Conservation (phyloP, 768 basidiomycete species). For the Boletus speciosus region DNA sequence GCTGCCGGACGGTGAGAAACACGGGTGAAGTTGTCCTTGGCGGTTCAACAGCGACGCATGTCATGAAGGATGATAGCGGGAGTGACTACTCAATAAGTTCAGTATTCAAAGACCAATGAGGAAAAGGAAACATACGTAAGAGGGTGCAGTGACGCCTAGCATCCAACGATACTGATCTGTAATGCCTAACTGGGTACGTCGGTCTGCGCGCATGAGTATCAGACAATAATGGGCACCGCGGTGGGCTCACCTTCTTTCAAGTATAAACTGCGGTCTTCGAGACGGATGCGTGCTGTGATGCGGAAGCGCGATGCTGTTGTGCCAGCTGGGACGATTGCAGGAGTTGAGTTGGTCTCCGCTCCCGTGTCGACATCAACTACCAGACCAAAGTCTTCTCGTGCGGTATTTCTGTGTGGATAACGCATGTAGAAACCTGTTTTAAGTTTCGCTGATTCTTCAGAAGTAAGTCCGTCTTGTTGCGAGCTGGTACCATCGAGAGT, state of each 20-base stretch:
- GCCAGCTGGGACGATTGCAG: constrained; percentile 10
- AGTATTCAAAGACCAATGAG: neutral
- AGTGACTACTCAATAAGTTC: constrained; percentile 21
- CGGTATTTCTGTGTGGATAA: constrained; percentile 40
- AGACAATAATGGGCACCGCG: neutral
- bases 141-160: constrained; percentile 41
- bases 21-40: constrained; percentile 31
- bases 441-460: neutral
- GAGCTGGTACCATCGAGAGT: constrained; percentile 7
- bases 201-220: constrained; percentile 29
- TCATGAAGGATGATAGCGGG: constrained; percentile 32
- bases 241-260: constrained; percentile 36
- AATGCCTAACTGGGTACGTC: constrained; percentile 23
- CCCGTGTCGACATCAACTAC: constrained; percentile 8
- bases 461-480: neutral
- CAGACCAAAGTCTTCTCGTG: constrained; percentile 37
- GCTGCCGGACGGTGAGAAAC: constrained; percentile 32
- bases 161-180: constrained; percentile 47
- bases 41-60: constrained; percentile 37
- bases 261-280: constrained; percentile 45
- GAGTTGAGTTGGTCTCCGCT: neutral
- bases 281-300: constrained; percentile 39
- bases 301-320: constrained; percentile 41
- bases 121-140: constrained; percentile 39
- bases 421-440: constrained; percentile 34